phyloP scores from a whole-genome alignment of 2,329 filamentous ascomycete genomes.

The Colletotrichum shisoi region DNA sequence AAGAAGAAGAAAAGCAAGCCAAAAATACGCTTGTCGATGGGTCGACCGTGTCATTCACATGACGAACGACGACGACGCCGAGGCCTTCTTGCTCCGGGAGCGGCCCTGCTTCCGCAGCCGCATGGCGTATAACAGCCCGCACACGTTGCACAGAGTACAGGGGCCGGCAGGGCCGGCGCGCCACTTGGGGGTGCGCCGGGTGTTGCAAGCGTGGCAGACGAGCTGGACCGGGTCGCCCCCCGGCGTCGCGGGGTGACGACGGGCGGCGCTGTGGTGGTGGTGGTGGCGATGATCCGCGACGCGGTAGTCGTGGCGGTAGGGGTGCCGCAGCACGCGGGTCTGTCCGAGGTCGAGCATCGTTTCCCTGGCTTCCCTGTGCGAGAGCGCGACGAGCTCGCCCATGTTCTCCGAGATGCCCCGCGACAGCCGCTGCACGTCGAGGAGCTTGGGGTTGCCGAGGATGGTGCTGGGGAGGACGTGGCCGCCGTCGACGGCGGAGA shows the following conservation, averaged over 20 bases:
- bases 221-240: neutral
- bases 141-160: constrained; percentile 10
- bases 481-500: neutral
- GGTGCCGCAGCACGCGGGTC: neutral
- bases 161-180: constrained; percentile 15
- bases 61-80: constrained; percentile 1
- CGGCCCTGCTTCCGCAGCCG: constrained; percentile 10
- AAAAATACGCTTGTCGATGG: too few species aligned
- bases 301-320: neutral
- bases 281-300: neutral
- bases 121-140: constrained; percentile 9
- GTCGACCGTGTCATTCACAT: neutral
- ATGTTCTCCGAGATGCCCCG: constrained; percentile 7
- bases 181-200: constrained; percentile 7
- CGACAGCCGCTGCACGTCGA: constrained; percentile 3
- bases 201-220: constrained; percentile 10
- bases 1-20: neutral
- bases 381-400: constrained; percentile 8
- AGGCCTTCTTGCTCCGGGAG: constrained; percentile 1
- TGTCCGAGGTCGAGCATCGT: neutral
- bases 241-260: neutral
- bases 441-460: neutral
- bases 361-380: neutral
- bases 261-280: neutral
- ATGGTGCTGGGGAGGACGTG: neutral